These are phyloP conservation scores for Sarocladiaceae sp. DNA, from an alignment of 2,329 filamentous ascomycete genomes.

Conservation along the genomic window DNA sequence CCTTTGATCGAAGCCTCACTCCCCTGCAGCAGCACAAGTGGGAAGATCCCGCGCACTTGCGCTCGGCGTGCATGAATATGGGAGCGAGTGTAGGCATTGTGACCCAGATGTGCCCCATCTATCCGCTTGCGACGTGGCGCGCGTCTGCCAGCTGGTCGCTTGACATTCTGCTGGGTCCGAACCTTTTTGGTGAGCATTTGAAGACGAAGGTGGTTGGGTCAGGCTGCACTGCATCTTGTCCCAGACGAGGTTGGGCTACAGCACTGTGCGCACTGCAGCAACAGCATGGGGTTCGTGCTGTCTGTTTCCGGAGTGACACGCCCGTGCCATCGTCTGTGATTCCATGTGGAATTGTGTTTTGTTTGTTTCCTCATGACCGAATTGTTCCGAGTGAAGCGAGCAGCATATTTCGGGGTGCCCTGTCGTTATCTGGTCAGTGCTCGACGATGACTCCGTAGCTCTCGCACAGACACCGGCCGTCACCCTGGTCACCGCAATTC, in stretches of 20 bases:
- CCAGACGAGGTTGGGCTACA: constrained; percentile 5
- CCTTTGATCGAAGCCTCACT: background rate
- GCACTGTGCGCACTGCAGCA: background rate
- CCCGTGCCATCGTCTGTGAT: background rate
- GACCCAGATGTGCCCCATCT: background rate
- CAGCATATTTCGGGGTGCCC: background rate
- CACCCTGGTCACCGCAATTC: constrained; percentile 7
- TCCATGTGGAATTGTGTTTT: background rate
- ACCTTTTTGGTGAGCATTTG: too few relatives aligned
- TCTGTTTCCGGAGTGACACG: background rate
- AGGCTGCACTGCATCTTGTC: constrained; percentile 9
- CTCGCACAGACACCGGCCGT: constrained; percentile 1
- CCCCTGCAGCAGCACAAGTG: background rate
- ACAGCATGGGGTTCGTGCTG: background rate
- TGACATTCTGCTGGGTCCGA: too few relatives aligned
- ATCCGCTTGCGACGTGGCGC: constrained; percentile 8
- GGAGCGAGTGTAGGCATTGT: background rate
- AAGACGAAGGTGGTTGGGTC: background rate
- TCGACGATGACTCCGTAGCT: constrained; percentile 1
- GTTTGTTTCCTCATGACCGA: background rate
- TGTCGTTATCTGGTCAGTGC: constrained; percentile 3
- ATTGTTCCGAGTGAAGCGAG: background rate
- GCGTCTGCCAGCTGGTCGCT: constrained; percentile 5
- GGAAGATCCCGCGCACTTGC: background rate
- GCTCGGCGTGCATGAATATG: constrained; percentile 8